Evolutionary conservation across 495 filamentous ascomycete species (phyloP), one percentile per base, ranked within the genome.

Genomic region (Neurospora discreta): DNA sequence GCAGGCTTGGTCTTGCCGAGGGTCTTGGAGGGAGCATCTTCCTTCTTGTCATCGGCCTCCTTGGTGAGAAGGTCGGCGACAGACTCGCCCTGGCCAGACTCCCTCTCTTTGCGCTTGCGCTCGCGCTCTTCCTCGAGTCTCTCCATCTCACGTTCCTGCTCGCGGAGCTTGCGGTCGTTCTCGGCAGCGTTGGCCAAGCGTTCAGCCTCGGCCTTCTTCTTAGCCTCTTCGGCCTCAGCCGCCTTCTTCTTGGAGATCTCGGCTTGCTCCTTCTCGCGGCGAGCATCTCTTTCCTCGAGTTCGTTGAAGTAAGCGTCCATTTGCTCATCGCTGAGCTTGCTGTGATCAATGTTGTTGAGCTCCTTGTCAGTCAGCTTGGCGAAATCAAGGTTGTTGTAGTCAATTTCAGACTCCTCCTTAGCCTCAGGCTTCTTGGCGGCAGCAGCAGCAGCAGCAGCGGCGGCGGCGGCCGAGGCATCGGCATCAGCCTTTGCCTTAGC

Each of bases 401-500:
- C 84, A 6, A 82, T 74, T 39, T 85, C 81, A 3, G 83, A 78
- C 9, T 86, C 81, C 23, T 82, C 83, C 3, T 75, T 52, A 65
- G 69, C 52, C 68, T 84, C 84, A 46, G 87, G 86, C 39, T 85
- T 83, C 73, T 87, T 85, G 58, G 84, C 84, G 69, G 83, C 84
- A 69, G 83, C 84, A 75, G 84, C 84, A 71, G 88, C n/a, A n/a
- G n/a, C n/a, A n/a, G 84, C 84, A 69, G 83, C 84, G 68, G 83
- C 84, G 75, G 84, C 84, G 71, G 88, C 84, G 75, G 84, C 87
- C 78, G 89, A 89, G 68, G 84, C 84, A 70, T 88, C 87, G 72
- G 93, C 88, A 23, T 88, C 86, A 30, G 89, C 88, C 77, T 91
- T 90, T 43, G 89, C 89, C 85, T 91, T 91, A 82, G 81, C 73